A percentile compares a stretch with the other conserved stretches of the same genome.
phyloP scores from a whole-genome alignment of 202 grass and related monocot genomes.

The Schoenoplectus triqueter region DNA sequence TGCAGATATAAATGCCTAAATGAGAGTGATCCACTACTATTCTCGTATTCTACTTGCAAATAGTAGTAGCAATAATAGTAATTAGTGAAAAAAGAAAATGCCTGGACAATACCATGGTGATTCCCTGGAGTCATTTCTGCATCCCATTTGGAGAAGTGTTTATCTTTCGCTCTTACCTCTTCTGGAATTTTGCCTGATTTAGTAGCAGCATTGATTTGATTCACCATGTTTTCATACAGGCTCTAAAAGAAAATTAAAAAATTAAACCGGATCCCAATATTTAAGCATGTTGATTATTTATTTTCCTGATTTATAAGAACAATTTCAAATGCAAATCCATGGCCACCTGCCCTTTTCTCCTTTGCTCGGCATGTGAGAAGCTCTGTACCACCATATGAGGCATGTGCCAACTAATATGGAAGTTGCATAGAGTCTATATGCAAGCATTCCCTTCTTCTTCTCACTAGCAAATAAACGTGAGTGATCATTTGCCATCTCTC shows the following conservation, averaged over 20 bases:
- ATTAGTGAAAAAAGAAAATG: slow-evolving; percentile 15
- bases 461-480: slow-evolving; percentile 33
- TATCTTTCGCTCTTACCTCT: slow-evolving; percentile 46
- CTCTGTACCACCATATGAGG: slow-evolving; percentile 42
- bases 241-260: slow-evolving; percentile 38
- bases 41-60: background rate
- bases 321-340: background rate
- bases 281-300: too few relatives aligned
- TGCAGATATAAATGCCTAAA: background rate
- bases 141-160: slow-evolving; percentile 63
- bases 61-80: background rate
- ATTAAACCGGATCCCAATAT: too few relatives aligned
- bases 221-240: slow-evolving; percentile 59
- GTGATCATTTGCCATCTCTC: background rate
- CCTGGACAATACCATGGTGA: slow-evolving; percentile 74
- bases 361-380: slow-evolving; percentile 8
- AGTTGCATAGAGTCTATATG: slow-evolving; percentile 36
- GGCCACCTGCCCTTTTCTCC: slow-evolving; percentile 36
- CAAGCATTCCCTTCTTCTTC: slow-evolving; percentile 21
- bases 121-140: slow-evolving; percentile 46
- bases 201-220: slow-evolving; percentile 42
- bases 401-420: slow-evolving; percentile 35
- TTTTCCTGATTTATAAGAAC: too few relatives aligned
- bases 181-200: slow-evolving; percentile 48
- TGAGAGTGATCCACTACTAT: background rate